These are phyloP conservation scores for Rhinocladiella mackenziei DNA, from an alignment of 2,329 filamentous ascomycete genomes.

Conservation along the genomic window DNA sequence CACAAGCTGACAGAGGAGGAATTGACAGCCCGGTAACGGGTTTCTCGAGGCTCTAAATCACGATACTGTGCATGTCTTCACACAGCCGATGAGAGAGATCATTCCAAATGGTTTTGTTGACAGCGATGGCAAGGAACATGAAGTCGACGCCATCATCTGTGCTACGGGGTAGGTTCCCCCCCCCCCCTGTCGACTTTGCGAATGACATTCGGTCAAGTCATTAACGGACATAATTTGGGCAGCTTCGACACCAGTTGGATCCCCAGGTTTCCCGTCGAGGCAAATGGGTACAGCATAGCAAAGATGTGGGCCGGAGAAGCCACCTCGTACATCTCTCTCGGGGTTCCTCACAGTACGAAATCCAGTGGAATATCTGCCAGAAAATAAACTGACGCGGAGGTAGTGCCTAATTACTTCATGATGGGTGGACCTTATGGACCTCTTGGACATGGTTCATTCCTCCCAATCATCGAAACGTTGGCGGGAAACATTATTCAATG, in stretches of 20 bases:
- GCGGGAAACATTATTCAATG: conserved; percentile 18
- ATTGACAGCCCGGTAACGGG: conserved; percentile 25
- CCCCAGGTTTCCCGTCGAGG: conserved; percentile 20
- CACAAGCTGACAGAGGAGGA: no score
- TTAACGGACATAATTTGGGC: no score
- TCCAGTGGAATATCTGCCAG: not conserved
- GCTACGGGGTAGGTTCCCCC: conserved; percentile 24
- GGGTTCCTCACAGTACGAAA: conserved; percentile 16
- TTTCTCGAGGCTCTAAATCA: conserved; percentile 33
- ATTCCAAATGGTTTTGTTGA: conserved; percentile 34
- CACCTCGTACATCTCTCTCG: conserved; percentile 23
- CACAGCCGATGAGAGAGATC: conserved; percentile 39
- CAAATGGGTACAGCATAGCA: conserved; percentile 15
- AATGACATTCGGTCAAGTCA: no score
- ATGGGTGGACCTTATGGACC: conserved; percentile 30
- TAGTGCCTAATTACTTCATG: conserved; percentile 32
- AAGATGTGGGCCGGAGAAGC: conserved; percentile 20
- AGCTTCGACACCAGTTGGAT: conserved; percentile 25
- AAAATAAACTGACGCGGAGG: conserved; percentile 14
- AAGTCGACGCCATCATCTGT: conserved; percentile 26
- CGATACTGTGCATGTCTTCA: conserved; percentile 45
- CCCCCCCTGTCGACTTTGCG: no score
- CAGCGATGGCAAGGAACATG: conserved; percentile 26
- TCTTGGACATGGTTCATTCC: conserved; percentile 26
- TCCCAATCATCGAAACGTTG: conserved; percentile 16